Percentiles rank a stretch among this genome's conserved stretches.
Evolutionary conservation across 148 eudicot species (phyloP).

Genomic region (Vaccinium myrtillus): DNA sequence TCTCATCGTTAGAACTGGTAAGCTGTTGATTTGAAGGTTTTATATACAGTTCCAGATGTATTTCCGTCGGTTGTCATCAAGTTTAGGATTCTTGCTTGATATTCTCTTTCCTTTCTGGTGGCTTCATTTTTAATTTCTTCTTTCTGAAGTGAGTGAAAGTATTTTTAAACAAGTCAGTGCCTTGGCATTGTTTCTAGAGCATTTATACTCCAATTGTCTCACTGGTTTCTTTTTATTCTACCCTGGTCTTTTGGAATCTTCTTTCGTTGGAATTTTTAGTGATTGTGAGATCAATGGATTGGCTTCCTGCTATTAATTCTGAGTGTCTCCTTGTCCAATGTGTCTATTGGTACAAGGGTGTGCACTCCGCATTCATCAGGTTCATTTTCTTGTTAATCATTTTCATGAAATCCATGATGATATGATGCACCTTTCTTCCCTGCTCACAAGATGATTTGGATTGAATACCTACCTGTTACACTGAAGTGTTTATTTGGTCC

Average conservation of each 20-base stretch:
- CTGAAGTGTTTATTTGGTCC: neutral
- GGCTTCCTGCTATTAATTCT: neutral
- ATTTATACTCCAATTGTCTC: neutral
- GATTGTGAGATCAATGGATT: neutral
- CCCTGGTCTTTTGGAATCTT: neutral
- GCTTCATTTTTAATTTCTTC: neutral
- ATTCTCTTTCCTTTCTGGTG: constrained; percentile 3
- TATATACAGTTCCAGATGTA: neutral
- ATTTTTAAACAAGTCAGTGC: neutral
- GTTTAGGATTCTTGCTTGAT: neutral
- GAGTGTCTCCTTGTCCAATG: constrained; percentile 9
- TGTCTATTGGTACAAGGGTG: neutral
- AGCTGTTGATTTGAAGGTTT: constrained; percentile 23
- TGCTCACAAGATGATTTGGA: neutral
- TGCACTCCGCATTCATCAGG: neutral
- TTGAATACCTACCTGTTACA: neutral
- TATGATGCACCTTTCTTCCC: neutral
- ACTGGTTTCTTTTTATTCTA: neutral
- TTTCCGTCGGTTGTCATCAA: neutral
- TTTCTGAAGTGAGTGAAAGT: neutral
- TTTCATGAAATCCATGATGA: neutral
- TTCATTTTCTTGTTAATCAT: neutral
- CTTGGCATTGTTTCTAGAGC: neutral
- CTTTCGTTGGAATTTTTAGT: neutral
- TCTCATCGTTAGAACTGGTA: constrained; percentile 84